Percentiles rank a stretch among this genome's conserved stretches.
Conservation (phyloP, 257 asterid species). For the Penstemon barbatus region DNA sequence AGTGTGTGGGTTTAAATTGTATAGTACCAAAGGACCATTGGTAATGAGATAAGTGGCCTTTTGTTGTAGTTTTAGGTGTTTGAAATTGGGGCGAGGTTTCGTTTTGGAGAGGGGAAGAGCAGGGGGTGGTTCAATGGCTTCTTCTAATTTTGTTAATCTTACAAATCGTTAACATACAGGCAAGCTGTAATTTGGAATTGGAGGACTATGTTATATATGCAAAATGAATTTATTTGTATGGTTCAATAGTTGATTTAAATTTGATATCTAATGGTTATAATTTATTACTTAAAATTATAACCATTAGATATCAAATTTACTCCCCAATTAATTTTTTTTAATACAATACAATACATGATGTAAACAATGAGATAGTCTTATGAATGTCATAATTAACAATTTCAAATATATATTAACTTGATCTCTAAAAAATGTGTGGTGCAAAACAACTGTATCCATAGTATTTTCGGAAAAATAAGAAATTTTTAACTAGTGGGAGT, state of each 20-base stretch:
- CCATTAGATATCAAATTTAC: too few relatives aligned
- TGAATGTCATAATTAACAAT: too few relatives aligned
- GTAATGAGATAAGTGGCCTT: slow-evolving; percentile 40
- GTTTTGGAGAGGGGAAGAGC: slow-evolving; percentile 3
- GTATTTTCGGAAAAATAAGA: too few relatives aligned
- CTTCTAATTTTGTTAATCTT: slow-evolving; percentile 62
- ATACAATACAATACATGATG: too few relatives aligned
- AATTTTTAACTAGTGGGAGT: too few relatives aligned
- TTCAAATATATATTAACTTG: too few relatives aligned
- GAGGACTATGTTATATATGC: slow-evolving; percentile 35
- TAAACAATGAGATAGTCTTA: too few relatives aligned
- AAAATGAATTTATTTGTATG: slow-evolving; percentile 27
- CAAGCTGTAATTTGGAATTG: slow-evolving; percentile 35
- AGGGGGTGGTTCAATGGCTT: slow-evolving; percentile 40
- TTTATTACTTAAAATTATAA: too few relatives aligned
- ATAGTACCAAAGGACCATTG: slow-evolving; percentile 56
- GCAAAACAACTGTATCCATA: too few relatives aligned
- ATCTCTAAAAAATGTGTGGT: too few relatives aligned
- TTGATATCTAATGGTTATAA: too few relatives aligned
- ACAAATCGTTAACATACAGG: slow-evolving; percentile 38
- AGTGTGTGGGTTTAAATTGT: slow-evolving; percentile 51
- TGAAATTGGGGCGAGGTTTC: slow-evolving; percentile 29
- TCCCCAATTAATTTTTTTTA: too few relatives aligned
- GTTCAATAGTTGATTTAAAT: slow-evolving; percentile 24
- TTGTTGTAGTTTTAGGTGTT: slow-evolving; percentile 46